phyloP scores from a whole-genome alignment of 2,329 filamentous ascomycete species.

The Botryosphaeria dothidea region DNA sequence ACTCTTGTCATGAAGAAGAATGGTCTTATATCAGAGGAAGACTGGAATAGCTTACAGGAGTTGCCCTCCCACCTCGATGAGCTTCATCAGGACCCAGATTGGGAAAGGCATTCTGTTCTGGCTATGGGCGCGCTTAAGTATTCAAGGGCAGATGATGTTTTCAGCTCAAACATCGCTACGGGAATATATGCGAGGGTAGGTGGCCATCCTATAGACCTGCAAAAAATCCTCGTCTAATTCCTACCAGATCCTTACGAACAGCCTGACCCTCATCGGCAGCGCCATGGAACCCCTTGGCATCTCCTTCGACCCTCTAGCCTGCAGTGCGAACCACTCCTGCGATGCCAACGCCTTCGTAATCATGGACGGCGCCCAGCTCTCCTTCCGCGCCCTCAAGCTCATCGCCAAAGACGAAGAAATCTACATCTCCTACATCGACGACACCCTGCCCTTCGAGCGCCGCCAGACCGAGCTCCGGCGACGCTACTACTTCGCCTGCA shows the following conservation, averaged over 20 bases:
- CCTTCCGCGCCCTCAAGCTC: constrained; percentile 53
- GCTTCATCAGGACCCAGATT: constrained; percentile 40
- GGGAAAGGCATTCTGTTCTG: constrained; percentile 54
- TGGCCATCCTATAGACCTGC: constrained; percentile 16
- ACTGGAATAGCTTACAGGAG: constrained; percentile 45
- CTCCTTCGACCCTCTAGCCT: constrained; percentile 57
- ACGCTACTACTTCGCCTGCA: constrained; percentile 62
- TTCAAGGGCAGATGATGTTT: constrained; percentile 45
- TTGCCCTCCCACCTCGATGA: constrained; percentile 53
- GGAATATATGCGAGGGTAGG: constrained; percentile 49
- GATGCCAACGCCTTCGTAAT: constrained; percentile 59
- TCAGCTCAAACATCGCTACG: constrained; percentile 23
- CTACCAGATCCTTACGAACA: constrained; percentile 57
- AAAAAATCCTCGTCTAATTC: not conserved
- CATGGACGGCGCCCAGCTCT: constrained; percentile 55
- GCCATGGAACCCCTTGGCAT: constrained; percentile 60
- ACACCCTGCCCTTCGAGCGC: constrained; percentile 51
- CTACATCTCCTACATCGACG: constrained; percentile 63
- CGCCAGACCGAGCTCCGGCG: constrained; percentile 55
- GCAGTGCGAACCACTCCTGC: constrained; percentile 64
- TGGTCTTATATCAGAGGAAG: constrained; percentile 36
- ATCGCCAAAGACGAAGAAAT: constrained; percentile 60
- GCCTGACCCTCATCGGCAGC: constrained; percentile 57
- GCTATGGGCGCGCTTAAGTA: constrained; percentile 57
- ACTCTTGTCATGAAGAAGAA: constrained; percentile 50